A percentile compares a stretch with the other conserved stretches of the same genome.
Evolutionary conservation across 257 asterid species (phyloP).

Genomic region (Scutellaria minor): DNA sequence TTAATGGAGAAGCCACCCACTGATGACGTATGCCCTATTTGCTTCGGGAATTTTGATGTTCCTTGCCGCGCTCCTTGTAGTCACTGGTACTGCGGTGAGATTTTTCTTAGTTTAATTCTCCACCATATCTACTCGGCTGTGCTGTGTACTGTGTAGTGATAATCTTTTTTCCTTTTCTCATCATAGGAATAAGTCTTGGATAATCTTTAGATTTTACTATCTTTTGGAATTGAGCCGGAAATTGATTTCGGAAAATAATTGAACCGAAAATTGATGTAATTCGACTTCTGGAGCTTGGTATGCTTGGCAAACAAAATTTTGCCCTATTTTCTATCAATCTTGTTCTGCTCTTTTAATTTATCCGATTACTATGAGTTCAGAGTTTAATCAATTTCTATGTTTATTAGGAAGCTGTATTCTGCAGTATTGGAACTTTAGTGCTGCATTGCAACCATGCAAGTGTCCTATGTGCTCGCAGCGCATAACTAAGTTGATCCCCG

Average conservation of each 20-base stretch:
- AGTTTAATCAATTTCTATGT: slow-evolving; percentile 6
- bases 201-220: not conserved
- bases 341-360: slow-evolving; percentile 15
- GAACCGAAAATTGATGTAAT: not conserved
- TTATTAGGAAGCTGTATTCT: slow-evolving; percentile 73
- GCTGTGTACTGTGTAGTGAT: not conserved
- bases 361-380: not conserved
- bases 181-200: not conserved
- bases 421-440: slow-evolving; percentile 78
- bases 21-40: slow-evolving; percentile 83
- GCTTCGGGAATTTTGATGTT: slow-evolving; percentile 58
- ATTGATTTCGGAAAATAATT: not conserved
- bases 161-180: not conserved
- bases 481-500: slow-evolving; percentile 66
- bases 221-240: not conserved
- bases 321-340: not conserved
- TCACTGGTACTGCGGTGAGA: slow-evolving; percentile 85
- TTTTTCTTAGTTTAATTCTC: slow-evolving; percentile 12
- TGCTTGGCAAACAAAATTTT: slow-evolving; percentile 8
- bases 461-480: slow-evolving; percentile 83
- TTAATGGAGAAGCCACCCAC: slow-evolving; percentile 57
- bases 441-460: slow-evolving; percentile 71
- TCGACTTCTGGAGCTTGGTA: not conserved
- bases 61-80: slow-evolving; percentile 80
- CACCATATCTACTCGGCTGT: too few relatives aligned